Percentiles rank a stretch among this genome's conserved stretches.
Evolutionary conservation across 2,329 filamentous ascomycete genomes (phyloP).

Genomic region (Laburnicola sp.): DNA sequence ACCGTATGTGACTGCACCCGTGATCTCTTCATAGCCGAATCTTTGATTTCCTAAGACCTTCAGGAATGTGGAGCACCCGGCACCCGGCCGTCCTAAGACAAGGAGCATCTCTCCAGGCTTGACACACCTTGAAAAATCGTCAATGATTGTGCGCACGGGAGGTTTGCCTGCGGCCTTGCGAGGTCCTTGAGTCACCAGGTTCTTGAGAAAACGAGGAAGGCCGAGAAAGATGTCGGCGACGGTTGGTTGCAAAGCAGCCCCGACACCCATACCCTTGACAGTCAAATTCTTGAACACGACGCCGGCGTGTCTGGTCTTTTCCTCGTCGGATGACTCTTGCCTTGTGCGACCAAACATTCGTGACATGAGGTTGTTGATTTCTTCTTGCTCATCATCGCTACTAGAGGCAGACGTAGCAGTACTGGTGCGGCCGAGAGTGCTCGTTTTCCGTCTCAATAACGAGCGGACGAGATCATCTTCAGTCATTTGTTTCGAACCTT

Average conservation of each 20-base stretch:
- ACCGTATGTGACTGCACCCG: conserved; percentile 60
- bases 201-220: conserved; percentile 58
- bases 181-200: conserved; percentile 52
- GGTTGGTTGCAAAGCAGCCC: conserved; percentile 64
- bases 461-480: conserved; percentile 59
- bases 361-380: conserved; percentile 66
- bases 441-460: conserved; percentile 55
- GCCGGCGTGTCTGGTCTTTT: conserved; percentile 69
- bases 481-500: conserved; percentile 39
- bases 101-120: conserved; percentile 74
- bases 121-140: conserved; percentile 68
- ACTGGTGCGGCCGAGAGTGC: conserved; percentile 26
- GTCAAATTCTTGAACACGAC: conserved; percentile 67
- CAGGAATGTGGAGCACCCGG: conserved; percentile 71
- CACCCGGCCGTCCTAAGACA: conserved; percentile 68
- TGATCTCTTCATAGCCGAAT: conserved; percentile 60
- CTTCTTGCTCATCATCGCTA: conserved; percentile 49
- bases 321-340: conserved; percentile 68
- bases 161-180: conserved; percentile 51
- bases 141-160: conserved; percentile 66
- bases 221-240: conserved; percentile 64
- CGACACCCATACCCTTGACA: conserved; percentile 63
- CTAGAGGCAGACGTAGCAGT: conserved; percentile 28
- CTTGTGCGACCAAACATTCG: conserved; percentile 70
- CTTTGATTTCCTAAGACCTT: conserved; percentile 70